Evolutionary conservation across 108 stramenopile genomes (phyloP).

Genomic region (Cyclotella baltica): DNA sequence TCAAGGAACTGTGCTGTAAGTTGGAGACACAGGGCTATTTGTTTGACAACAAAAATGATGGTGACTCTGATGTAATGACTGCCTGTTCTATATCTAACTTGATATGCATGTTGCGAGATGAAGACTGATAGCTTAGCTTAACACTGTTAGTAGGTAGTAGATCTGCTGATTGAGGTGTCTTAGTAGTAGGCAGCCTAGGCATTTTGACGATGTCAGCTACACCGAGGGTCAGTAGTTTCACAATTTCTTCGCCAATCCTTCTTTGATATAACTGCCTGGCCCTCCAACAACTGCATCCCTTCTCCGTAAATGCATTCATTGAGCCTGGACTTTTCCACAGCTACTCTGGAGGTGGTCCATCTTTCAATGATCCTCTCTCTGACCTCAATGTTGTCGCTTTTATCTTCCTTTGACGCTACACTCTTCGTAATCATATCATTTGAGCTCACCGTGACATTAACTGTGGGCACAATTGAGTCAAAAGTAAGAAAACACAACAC

Average conservation of each 20-base stretch:
- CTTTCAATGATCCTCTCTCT: conserved; percentile 62
- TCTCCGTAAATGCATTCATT: conserved; percentile 3
- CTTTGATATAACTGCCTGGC: background rate
- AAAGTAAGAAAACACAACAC: too few species aligned
- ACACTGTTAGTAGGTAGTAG: background rate
- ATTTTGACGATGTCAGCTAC: background rate
- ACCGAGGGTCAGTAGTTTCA: conserved; percentile 58
- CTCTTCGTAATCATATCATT: background rate
- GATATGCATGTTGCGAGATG: too few species aligned
- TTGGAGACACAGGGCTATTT: background rate
- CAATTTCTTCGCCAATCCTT: conserved; percentile 35
- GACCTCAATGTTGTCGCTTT: background rate
- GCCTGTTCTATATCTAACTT: background rate
- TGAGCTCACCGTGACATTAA: conserved; percentile 67
- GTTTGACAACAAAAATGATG: background rate
- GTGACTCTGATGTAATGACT: background rate
- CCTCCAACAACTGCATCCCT: conserved; percentile 27
- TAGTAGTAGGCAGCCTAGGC: background rate
- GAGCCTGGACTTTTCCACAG: conserved; percentile 33
- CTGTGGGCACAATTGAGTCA: too few species aligned
- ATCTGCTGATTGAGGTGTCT: too few species aligned
- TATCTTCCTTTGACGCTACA: background rate
- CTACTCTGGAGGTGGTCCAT: conserved; percentile 78
- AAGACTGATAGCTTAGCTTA: conserved; percentile 13
- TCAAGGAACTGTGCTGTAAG: background rate